phyloP scores from a whole-genome alignment of 306 rosid species.

The Trifolium fragiferum region DNA sequence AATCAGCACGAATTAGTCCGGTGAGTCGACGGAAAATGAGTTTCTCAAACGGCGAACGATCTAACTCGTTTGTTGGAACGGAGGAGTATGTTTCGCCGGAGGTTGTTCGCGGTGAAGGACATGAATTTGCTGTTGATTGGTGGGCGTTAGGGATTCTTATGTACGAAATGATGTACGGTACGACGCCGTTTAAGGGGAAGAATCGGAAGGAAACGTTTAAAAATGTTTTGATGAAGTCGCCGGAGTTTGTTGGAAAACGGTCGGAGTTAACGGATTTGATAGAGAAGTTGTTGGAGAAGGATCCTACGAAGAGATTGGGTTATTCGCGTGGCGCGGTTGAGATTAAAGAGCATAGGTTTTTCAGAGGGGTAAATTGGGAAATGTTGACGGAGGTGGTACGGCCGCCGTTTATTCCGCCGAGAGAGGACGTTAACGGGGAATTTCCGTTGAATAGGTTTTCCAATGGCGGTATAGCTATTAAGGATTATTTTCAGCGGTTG shows the following conservation, averaged over 20 bases:
- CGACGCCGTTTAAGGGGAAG: conserved; percentile 92
- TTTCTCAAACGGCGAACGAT: conserved; percentile 76
- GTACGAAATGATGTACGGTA: conserved; percentile 81
- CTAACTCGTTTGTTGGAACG: conserved; percentile 93
- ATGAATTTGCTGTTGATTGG: conserved; percentile 98
- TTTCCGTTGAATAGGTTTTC: neutral
- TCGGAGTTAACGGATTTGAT: conserved; percentile 72
- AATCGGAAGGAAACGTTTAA: conserved; percentile 84
- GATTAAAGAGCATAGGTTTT: conserved; percentile 83
- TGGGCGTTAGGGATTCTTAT: conserved; percentile 90
- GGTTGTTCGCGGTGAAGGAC: conserved; percentile 88
- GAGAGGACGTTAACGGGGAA: conserved; percentile 46
- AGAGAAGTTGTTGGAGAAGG: conserved; percentile 71
- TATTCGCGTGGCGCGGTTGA: conserved; percentile 76
- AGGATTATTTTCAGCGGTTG: conserved; percentile 58
- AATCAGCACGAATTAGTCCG: conserved; percentile 91
- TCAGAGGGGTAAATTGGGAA: conserved; percentile 81
- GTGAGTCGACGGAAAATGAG: conserved; percentile 74
- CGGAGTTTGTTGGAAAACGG: conserved; percentile 74
- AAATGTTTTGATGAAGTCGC: conserved; percentile 63
- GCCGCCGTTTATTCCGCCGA: conserved; percentile 78
- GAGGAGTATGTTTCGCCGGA: conserved; percentile 96
- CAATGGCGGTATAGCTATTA: conserved; percentile 42
- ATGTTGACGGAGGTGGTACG: conserved; percentile 67
- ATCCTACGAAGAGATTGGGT: conserved; percentile 76